A percentile compares a stretch with the other conserved stretches of the same genome.
These are phyloP conservation scores for Epichloe glyceriae DNA, from an alignment of 2,329 filamentous ascomycete genomes.

Conservation along the genomic window DNA sequence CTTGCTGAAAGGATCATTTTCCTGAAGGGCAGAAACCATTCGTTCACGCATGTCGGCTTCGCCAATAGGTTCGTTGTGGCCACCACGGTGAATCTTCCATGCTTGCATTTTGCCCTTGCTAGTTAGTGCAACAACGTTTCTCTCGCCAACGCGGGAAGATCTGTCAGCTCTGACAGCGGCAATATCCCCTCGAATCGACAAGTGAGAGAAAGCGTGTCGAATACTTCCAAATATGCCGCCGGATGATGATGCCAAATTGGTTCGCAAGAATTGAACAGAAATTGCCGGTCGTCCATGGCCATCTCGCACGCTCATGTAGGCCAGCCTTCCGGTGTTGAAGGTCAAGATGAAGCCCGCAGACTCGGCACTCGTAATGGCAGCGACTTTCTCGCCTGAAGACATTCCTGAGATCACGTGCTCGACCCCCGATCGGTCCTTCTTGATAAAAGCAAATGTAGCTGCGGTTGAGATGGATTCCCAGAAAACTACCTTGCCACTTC, in stretches of 20 bases:
- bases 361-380: conserved; percentile 70
- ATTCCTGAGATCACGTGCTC: conserved; percentile 63
- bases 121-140: conserved; percentile 70
- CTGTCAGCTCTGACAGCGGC: conserved; percentile 66
- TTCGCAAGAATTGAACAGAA: conserved; percentile 62
- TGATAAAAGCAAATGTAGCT: conserved; percentile 69
- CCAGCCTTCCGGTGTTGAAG: conserved; percentile 74
- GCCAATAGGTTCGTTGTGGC: conserved; percentile 61
- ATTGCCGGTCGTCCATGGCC: conserved; percentile 75
- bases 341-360: conserved; percentile 73
- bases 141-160: conserved; percentile 63
- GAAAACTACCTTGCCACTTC: conserved; percentile 74
- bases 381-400: conserved; percentile 64
- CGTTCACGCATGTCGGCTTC: conserved; percentile 58
- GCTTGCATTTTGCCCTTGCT: conserved; percentile 64
- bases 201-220: conserved; percentile 58
- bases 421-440: conserved; percentile 67
- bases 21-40: conserved; percentile 49
- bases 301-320: conserved; percentile 77
- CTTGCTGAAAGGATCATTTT: conserved; percentile 34
- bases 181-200: conserved; percentile 62
- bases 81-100: conserved; percentile 83
- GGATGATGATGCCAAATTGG: conserved; percentile 38
- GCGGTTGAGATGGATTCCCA: conserved; percentile 93
- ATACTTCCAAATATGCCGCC: conserved; percentile 71